Conservation (phyloP, 2,329 filamentous ascomycete genomes). For the Myrmaecium sp. region DNA sequence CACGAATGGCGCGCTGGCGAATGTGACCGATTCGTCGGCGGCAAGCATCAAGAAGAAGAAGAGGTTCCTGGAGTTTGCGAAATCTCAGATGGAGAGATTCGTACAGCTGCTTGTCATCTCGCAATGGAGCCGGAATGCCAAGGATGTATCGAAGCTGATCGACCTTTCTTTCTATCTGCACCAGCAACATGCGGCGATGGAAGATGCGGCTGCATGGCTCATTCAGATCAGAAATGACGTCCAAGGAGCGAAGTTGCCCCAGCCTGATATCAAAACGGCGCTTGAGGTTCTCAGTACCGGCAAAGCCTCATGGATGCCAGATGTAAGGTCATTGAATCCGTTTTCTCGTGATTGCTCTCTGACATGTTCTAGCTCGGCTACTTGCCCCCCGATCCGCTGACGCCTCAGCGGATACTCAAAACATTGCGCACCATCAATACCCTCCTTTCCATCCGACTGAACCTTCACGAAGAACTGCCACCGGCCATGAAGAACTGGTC, state of each 20-base stretch:
- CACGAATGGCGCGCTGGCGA: conserved; percentile 15
- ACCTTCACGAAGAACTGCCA: conserved; percentile 69
- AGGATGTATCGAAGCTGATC: conserved; percentile 71
- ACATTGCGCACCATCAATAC: conserved; percentile 72
- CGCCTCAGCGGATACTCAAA: conserved; percentile 52
- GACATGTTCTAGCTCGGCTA: conserved; percentile 46
- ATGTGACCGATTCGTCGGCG: conserved; percentile 34
- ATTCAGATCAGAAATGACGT: conserved; percentile 55
- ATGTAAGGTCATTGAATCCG: conserved; percentile 34
- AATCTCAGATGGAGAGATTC: conserved; percentile 69
- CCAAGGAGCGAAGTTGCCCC: conserved; percentile 57
- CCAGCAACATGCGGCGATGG: conserved; percentile 14
- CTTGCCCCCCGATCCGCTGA: conserved; percentile 55
- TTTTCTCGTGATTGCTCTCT: conserved; percentile 1
- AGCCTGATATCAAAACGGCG: conserved; percentile 81
- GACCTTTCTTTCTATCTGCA: conserved; percentile 62
- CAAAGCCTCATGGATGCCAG: conserved; percentile 60
- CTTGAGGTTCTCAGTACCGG: conserved; percentile 70
- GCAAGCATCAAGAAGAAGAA: conserved; percentile 65
- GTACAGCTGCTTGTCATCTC: conserved; percentile 83
- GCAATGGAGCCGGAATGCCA: conserved; percentile 71
- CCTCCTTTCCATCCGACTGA: conserved; percentile 64
- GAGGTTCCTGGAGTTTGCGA: conserved; percentile 57
- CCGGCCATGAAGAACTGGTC: conserved; percentile 59
- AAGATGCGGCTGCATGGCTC: conserved; percentile 40